Evolutionary conservation across 495 filamentous ascomycete genomes (phyloP).

Genomic region (Penicillium macrosclerotiorum): DNA sequence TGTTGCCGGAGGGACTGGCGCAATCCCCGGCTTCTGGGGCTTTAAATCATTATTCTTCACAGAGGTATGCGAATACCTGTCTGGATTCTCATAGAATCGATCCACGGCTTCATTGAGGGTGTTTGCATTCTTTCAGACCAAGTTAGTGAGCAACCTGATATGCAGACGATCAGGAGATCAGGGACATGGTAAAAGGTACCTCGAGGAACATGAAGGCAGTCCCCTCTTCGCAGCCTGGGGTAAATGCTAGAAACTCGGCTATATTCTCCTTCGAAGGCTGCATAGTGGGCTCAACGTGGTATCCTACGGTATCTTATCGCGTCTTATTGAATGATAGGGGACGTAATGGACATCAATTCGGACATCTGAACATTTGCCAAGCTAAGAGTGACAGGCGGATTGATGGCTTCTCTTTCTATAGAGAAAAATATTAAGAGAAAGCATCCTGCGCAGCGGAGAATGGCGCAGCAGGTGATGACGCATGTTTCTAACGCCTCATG

Average conservation of each 20-base stretch:
- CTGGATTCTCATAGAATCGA: slow-evolving; percentile 8
- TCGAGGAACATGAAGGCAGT: slow-evolving; percentile 1
- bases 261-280: not conserved
- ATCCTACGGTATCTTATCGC: too few species aligned
- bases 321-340: too few species aligned
- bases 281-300: too few species aligned
- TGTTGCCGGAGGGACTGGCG: not conserved
- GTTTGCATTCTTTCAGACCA: not conserved
- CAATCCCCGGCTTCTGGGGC: not conserved
- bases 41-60: not conserved
- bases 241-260: not conserved
- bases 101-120: slow-evolving; percentile 10
- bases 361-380: too few species aligned
- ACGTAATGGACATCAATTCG: too few species aligned
- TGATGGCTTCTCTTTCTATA: too few species aligned
- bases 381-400: too few species aligned
- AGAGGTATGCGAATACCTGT: not conserved
- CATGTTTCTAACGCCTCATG: too few species aligned
- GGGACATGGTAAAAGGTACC: not conserved
- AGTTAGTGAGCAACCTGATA: not conserved
- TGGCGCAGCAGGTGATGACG: too few species aligned
- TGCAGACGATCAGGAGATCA: not conserved
- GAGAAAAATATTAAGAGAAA: too few species aligned
- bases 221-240: not conserved
- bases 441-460: too few species aligned